Evolutionary conservation across 305 asterid species (phyloP).

Genomic region (Solanum hybrid): DNA sequence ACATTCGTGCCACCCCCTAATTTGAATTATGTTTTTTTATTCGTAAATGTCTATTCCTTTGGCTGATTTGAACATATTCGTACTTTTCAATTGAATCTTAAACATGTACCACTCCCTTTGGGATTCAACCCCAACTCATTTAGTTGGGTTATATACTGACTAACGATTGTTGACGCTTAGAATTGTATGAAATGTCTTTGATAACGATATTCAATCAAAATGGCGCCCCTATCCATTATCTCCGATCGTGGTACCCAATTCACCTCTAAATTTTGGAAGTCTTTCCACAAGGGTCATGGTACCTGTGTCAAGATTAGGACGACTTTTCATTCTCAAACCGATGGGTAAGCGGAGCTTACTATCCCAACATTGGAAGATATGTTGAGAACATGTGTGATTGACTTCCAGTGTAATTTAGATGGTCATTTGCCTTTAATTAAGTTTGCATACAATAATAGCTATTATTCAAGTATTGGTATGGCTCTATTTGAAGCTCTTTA

Average conservation of each 20-base stretch:
- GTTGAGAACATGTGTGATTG: neutral
- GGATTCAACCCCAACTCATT: too few relatives aligned
- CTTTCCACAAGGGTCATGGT: neutral
- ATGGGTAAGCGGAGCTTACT: neutral
- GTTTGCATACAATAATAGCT: neutral
- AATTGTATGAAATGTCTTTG: too few relatives aligned
- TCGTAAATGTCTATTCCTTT: too few relatives aligned
- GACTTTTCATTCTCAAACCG: neutral
- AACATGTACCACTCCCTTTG: too few relatives aligned
- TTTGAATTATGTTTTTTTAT: too few relatives aligned
- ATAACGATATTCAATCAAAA: too few relatives aligned
- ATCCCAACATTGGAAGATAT: neutral
- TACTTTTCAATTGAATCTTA: too few relatives aligned
- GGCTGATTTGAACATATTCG: too few relatives aligned
- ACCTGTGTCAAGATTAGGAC: neutral
- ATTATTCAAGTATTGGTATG: neutral
- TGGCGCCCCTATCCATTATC: neutral
- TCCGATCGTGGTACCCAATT: neutral
- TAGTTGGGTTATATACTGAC: too few relatives aligned
- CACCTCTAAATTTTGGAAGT: neutral
- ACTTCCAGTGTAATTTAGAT: neutral
- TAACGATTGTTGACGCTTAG: too few relatives aligned
- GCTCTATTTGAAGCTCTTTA: neutral
- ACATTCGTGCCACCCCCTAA: too few relatives aligned
- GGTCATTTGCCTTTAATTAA: neutral